Conservation (phyloP, 1,284 basidiomycete genomes). For the Sporisorium exsertum region DNA sequence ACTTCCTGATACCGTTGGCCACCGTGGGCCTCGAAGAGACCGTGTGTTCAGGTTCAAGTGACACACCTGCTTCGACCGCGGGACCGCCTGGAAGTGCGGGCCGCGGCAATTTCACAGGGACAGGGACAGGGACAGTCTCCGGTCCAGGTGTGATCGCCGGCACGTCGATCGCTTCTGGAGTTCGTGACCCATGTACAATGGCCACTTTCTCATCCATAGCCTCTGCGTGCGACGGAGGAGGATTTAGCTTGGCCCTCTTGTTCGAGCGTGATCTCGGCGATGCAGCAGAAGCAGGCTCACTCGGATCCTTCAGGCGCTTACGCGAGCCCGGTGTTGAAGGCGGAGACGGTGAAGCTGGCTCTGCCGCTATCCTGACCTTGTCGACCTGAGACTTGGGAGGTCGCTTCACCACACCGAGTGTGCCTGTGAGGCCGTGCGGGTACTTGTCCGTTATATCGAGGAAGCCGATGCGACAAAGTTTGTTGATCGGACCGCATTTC, state of each 20-base stretch:
- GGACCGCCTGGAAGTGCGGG: background rate
- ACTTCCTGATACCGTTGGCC: constrained; percentile 30
- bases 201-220: constrained; percentile 15
- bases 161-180: background rate
- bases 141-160: background rate
- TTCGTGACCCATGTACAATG: background rate
- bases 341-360: constrained; percentile 2
- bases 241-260: constrained; percentile 22
- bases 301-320: constrained; percentile 20
- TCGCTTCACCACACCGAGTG: constrained; percentile 13
- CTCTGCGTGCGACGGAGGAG: background rate
- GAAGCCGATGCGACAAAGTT: constrained; percentile 38
- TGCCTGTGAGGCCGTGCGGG: constrained; percentile 35
- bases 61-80: background rate
- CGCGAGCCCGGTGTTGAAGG: constrained; percentile 16
- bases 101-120: background rate
- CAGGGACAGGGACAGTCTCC: no score
- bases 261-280: constrained; percentile 8
- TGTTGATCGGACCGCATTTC: constrained; percentile 24
- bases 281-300: constrained; percentile 12
- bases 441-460: constrained; percentile 31
- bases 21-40: constrained; percentile 8
- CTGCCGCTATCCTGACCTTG: constrained; percentile 1
- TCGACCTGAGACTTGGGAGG: constrained; percentile 7
- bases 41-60: background rate